Evolutionary conservation across 2,329 filamentous ascomycete genomes (phyloP), one percentile per base, ranked within the genome.

Genomic region (Trichoderma sp.): DNA sequence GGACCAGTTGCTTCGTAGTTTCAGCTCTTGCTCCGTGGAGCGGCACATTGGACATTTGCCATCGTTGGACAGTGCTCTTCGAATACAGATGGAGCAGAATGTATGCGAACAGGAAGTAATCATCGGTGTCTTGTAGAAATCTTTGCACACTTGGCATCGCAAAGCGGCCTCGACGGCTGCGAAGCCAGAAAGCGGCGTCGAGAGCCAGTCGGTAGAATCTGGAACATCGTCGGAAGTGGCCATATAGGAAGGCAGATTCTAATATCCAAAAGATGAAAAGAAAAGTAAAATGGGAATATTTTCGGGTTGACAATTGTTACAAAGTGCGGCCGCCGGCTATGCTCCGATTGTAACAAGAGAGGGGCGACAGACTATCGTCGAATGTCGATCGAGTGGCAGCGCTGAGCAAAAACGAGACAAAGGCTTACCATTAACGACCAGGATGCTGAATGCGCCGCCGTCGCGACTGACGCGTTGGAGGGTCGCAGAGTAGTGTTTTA

Each of bases 81-180:
- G 91, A 78, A 99, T 98, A 79, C 96, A 99, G 66, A 97, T 83
- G 7, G 95, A 97, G 84, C 96, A 99, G 77, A 99, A 99, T 0
- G 96, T 98, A 78, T 99, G 96, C 66, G 89, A 92, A 82, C 96
- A 99, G 1, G 92, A 92, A 0, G 96, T 99, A 72, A 97, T 91
- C 88, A 99, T 96, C 0, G 96, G 96, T 62, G 94, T 97, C 71
- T 89, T 89, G 83, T 92, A 98, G 81, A 98, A 97, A 79, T 99
- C 96, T 79, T 98, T 98, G 87, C 96, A 99, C 70, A 99, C 92
- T 80, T 98, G 93, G 81, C 96, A 99, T 74, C 96, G 92, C 24
- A 99, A 85, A 3, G 94, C 89, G 70, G 91, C 89, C 76, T 99
- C 96, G 72, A 99, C 88, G 16, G 87, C 83, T 59, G 89, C 84